Base-by-base conservation (phyloP, 2,329 filamentous ascomycete genomes). In the Arthrobotrys megalospora region DNA sequence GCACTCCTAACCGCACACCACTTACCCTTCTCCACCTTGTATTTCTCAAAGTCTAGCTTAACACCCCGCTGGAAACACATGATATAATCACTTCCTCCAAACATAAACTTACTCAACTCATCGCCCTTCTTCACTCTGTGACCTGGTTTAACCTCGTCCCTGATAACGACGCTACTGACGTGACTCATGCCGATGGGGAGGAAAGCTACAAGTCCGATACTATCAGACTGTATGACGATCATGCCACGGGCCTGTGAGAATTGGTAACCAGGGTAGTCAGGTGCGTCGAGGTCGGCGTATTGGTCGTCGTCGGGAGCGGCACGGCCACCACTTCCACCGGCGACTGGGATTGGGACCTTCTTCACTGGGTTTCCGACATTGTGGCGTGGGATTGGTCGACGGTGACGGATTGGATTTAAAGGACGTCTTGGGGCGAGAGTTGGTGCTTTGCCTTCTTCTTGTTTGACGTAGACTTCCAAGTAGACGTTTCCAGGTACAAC, bases 131-230 rank as follows among this genome's bases (percentile, higher is more conserved):
- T 75, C 12, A 83, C 43, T 1, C 48, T 47, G 14, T 80, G 50
- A 10, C 79, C 80, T 1, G 71, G 65, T 11, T 77, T 65, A 21
- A 79, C 81, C 0, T 68, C 53, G 10, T 64, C 52, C 7, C 82
- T 82, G 14, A 85, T 48, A 21, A 82, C 81, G 1, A 86, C 84
- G 2, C 85, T 86, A 1, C 85, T 86, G 0, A 87, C 84, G 34
- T 85, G 83, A 3, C 84, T 85, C 85, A 86, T 87, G 7, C 85
- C 85, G 65, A 86, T 84, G 0, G 85, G 85, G 28, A 87, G 65
- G 16, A 86, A 82, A 1, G 84, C 85, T 4, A 86, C 85, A 16
- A 83, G 79, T 1, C 85, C 85, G 11, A 84, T 62, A 11, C 80
- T 72, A 0, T 82, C 77, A 4, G 83, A 84, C 0, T 86, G 82